Evolutionary conservation across 345 rosid species (phyloP).

Genomic region (Murraya paniculata): DNA sequence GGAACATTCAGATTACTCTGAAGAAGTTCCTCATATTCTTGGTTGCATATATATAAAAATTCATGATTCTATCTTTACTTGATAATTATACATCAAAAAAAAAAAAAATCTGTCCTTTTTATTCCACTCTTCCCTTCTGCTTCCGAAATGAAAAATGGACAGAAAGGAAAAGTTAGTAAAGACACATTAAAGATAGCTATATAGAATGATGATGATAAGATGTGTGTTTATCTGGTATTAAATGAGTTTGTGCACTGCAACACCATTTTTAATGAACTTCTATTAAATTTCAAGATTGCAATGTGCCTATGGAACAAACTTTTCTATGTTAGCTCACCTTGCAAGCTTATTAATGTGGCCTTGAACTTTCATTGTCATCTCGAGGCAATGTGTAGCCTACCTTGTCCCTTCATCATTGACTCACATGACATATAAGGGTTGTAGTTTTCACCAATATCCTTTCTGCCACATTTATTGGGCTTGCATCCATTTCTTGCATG

Average conservation of each 20-base stretch:
- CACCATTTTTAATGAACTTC: neutral
- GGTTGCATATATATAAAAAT: neutral
- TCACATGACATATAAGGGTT: neutral
- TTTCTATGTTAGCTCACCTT: neutral
- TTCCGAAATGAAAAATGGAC: neutral
- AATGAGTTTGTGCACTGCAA: neutral
- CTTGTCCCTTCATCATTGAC: conserved; percentile 2
- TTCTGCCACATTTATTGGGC: neutral
- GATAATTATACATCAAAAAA: neutral
- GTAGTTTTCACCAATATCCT: neutral
- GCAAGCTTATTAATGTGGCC: neutral
- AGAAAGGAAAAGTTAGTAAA: neutral
- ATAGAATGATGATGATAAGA: neutral
- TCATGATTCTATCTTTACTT: neutral
- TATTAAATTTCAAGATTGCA: neutral
- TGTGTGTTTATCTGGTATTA: neutral
- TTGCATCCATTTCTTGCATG: neutral
- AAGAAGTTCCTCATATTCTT: neutral
- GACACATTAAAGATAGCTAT: neutral
- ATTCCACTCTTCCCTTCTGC: neutral
- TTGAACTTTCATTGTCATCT: neutral
- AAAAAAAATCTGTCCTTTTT: neutral
- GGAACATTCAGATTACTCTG: neutral
- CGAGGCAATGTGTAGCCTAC: neutral
- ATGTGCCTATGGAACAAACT: neutral